Evolutionary conservation across 2,329 filamentous ascomycete species (phyloP), one percentile per base, ranked within the genome.

Genomic region (Cadophora malorum): DNA sequence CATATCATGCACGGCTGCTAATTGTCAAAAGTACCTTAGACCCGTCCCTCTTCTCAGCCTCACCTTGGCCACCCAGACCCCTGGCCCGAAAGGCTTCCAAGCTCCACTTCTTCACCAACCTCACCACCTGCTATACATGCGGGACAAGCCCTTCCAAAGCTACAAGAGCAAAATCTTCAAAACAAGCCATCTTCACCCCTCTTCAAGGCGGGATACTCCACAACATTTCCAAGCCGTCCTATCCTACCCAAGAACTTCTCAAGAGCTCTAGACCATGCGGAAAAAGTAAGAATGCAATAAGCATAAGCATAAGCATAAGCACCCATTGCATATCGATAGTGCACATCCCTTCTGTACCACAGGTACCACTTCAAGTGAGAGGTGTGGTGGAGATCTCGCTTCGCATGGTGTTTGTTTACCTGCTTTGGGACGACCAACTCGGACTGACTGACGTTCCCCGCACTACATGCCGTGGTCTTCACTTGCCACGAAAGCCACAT

Each of bases 251-350:
- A 28, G 28, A 28, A 3, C 28, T 28, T 28, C 28, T 28, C 31
- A n/a, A 58, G 31, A 38, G 9, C 9, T 33, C 31, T 28, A 35
- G 31, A 23, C 6, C 53, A 41, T 3, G 38, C 35, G 7, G 12
- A 38, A 38, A 38, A 9, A 38, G 8, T 28, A 8, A 28, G n/a
- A 28, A 28, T 28, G 28, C 28, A 28, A 28, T 28, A 28, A 28
- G 28, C 28, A 28, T 59, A 59, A 41, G 56, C 56, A 59, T 59
- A 19, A 59, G 33, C 33, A 16, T 59, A 56, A 33, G 53, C 50
- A 31, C 12, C 6, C 53, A 58, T 38, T 28, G 56, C 56, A 59
- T 59, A 59, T 59, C 56, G 56, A 45, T 59, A 59, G 52, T 55
- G 16, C 41, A 45, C 41, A 16, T 45, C 41, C 41, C 41, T 45